phyloP scores from a whole-genome alignment of 192 early-diverging fungal genomes.

The Coemansia sp. region DNA sequence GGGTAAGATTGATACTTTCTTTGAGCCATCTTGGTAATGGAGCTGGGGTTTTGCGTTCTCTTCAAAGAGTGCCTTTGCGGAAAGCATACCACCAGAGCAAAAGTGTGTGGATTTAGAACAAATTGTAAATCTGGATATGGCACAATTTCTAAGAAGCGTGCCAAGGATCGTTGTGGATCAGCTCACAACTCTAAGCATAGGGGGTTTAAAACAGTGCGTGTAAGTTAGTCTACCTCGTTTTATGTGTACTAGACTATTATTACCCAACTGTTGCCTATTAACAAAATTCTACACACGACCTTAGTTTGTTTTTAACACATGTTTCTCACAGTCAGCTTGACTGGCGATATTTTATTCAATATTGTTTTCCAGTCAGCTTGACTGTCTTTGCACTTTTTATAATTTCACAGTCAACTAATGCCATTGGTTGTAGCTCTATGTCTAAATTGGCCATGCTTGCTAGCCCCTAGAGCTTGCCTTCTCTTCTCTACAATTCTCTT shows the following conservation, averaged over 20 bases:
- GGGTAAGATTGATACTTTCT: background rate
- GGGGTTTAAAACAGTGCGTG: background rate
- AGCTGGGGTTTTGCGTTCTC: background rate
- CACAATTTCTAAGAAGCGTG: background rate
- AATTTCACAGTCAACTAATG: background rate
- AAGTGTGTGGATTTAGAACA: background rate
- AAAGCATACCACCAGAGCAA: background rate
- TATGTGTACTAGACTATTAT: too few relatives aligned
- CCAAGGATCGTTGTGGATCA: background rate
- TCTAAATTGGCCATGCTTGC: background rate
- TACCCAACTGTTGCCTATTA: too few relatives aligned
- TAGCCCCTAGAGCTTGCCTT: background rate
- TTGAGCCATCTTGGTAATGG: background rate
- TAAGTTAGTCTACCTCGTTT: background rate
- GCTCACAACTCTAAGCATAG: background rate
- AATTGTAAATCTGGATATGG: background rate
- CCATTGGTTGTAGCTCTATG: background rate
- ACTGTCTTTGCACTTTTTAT: too few relatives aligned
- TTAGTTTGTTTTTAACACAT: background rate
- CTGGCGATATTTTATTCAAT: background rate
- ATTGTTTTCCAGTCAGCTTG: background rate
- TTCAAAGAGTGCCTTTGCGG: background rate
- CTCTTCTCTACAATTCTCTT: background rate
- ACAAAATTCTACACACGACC: background rate
- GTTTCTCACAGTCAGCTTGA: background rate